These are phyloP conservation scores for Zoysia japonica DNA, from an alignment of 176 grass and related monocot genomes.

Conservation along the genomic window DNA sequence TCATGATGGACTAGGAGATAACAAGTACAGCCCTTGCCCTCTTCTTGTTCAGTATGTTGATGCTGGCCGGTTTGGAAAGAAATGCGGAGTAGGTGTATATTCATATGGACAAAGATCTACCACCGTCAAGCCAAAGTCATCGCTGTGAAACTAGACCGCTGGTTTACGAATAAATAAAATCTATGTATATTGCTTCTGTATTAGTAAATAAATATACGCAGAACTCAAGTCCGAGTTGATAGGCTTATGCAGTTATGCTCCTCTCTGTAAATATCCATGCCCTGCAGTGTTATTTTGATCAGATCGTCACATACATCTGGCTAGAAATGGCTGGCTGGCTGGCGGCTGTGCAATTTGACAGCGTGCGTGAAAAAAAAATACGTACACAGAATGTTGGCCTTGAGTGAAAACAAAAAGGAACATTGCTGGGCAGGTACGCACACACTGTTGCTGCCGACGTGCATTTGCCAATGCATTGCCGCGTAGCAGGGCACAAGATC, in stretches of 20 bases:
- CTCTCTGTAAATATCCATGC: neutral
- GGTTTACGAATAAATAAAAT: slow-evolving; percentile 5
- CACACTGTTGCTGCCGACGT: neutral
- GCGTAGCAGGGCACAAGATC: too few species aligned
- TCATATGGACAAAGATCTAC: slow-evolving; percentile 47
- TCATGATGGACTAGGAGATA: slow-evolving; percentile 78
- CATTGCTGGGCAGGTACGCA: neutral
- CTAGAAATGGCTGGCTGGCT: neutral
- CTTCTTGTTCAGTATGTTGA: slow-evolving; percentile 94
- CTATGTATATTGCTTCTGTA: slow-evolving; percentile 4
- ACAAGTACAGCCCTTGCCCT: slow-evolving; percentile 89
- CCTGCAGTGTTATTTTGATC: neutral
- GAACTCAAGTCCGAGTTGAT: neutral
- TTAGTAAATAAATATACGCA: neutral
- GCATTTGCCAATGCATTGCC: neutral
- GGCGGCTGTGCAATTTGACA: neutral
- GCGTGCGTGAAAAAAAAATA: neutral
- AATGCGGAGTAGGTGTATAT: slow-evolving; percentile 78
- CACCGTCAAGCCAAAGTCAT: slow-evolving; percentile 48
- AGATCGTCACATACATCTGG: neutral
- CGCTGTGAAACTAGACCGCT: slow-evolving; percentile 34
- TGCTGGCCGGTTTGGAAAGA: slow-evolving; percentile 81
- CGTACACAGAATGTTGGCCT: neutral
- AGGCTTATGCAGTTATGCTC: neutral
- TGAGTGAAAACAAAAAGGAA: neutral